Evolutionary conservation across 345 rosid genomes (phyloP), one percentile per base, ranked within the genome.

Genomic region (Litchi chinensis): DNA sequence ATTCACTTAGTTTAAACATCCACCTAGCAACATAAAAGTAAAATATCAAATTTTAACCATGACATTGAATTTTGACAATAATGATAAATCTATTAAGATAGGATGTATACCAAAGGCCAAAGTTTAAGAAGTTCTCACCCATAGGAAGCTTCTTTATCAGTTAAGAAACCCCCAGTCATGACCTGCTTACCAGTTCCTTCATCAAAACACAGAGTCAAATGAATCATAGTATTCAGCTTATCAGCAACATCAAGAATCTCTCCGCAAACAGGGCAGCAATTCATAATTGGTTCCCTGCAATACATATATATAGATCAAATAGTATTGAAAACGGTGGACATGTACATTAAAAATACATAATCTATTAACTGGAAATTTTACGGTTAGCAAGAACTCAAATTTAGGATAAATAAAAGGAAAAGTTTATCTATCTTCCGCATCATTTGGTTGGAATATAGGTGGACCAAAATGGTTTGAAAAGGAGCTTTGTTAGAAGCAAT

Each of bases 91-190:
- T 5, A 12, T 28, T 3, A 75, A 12, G 46, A 70, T 21, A 66
- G 46, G 70, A 46, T 56, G 59, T 62, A 32, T 41, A 43, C 13
- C 43, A 41, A 48, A 68, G 18, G 75, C 11, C 52, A 52, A 54
- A 41, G 65, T 22, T 60, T 60, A 60, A 7, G 65, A 60, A 67
- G 37, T 74, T 73, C 89, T 83, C 84, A 93, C 99, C 97, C 99
- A 83, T 91, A 87, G 54, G 99, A 92, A 63, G 98, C 97, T 78
- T 95, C 91, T 81, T 91, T 95, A 80, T 93, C 99, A 80, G 98
- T 95, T 83, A 95, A 87, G 82, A 95, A 95, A 46, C 98, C 98
- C 81, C 98, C 98, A 0, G 91, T 93, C 98, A 95, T 95, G 65
- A 88, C 77, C 86, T 93, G 94, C 81, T 91, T 92, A 86, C 98